Base-by-base conservation (phyloP, 495 filamentous ascomycete species). In the Trichoderma reesei region DNA sequence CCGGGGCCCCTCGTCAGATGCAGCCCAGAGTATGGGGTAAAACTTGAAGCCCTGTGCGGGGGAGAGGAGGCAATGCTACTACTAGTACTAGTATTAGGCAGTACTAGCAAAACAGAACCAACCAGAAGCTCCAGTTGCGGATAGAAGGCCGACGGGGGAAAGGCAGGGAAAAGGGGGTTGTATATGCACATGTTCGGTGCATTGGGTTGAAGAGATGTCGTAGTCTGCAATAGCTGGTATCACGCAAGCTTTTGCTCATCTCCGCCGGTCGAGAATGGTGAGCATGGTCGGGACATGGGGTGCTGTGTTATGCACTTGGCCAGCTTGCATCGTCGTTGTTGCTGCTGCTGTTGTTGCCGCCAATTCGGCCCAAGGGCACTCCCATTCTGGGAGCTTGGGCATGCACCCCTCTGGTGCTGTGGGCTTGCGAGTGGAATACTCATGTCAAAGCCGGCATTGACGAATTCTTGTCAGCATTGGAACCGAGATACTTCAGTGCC, bases 401-500 rank as follows among this genome's bases (percentile, higher is more conserved):
- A n/a, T n/a, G n/a, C n/a, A n/a, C n/a, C n/a, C n/a, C n/a, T n/a
- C n/a, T n/a, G n/a, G n/a, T n/a, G n/a, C n/a, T n/a, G n/a, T n/a
- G n/a, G n/a, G n/a, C n/a, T n/a, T n/a, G n/a, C 4, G 10, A 56
- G 26, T 10, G 31, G 13, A 14, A 1, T 33, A 10, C 51, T 56
- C 51, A 56, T 33, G 26, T 56, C 11, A 56, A 26, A 34, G 31
- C 26, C 14, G 26, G 1, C 26, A 26, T 56, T 10, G 51, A 8
- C 7, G 34, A 42, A 39, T 11, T 36, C 59, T 61, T 36, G 26
- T 7, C 26, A 14, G 26, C 1, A 34, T 56, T 34, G 13, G 3
- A 26, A 26, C 51, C 51, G 51, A 39, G 59, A 42, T 63, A 63
- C 38, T 46, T 10, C 31, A 84, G 65, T 13, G 78, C 79, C 68